Base-by-base conservation (phyloP, 352 stramenopile species). In the Thalassiosira livingstoniorum region DNA sequence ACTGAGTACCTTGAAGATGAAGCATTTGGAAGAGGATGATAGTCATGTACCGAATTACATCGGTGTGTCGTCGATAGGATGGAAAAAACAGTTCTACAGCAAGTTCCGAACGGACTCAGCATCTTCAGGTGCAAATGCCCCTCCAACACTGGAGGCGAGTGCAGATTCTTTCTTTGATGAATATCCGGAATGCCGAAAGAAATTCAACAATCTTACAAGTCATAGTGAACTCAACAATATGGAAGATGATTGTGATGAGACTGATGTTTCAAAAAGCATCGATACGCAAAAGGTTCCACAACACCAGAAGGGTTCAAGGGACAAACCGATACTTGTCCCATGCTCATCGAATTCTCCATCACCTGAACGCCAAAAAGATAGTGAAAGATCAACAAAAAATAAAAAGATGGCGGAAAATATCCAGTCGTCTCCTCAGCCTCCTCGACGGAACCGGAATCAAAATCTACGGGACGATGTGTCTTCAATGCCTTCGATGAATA, bases 121-220 rank as follows among this genome's bases (percentile, higher is more conserved):
- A 11, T 43, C 15, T 21, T 34, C 21, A 62, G 58, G 31, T 1
- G 61, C 60, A 29, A 27, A 18, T 2, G 29, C 7, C 32, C 43
- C 31, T 34, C 34, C 62, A 39, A n/a, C 15, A 47, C 37, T 66
- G 25, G 78, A 73, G 21, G 72, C 63, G 47, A 71, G 32, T 61
- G 72, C 70, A 0, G 57, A 78, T 21, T 39, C 67, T 31, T 86
- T 86, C 39, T 86, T 86, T 53, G 7, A 47, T 29, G 34, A 60
- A 13, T 86, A 68, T 31, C 71, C 71, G n/a, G 78, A 86, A 62
- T 80, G 70, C n/a, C n/a, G n/a, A n/a, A n/a, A n/a, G n/a, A n/a
- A n/a, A n/a, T n/a, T n/a, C n/a, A n/a, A n/a, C n/a, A n/a, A n/a
- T n/a, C n/a, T n/a, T n/a, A n/a, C n/a, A n/a, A n/a, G n/a, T n/a